Evolutionary conservation across 257 asterid genomes (phyloP), one percentile per base, ranked within the genome.

Genomic region (Capsicum chinense): DNA sequence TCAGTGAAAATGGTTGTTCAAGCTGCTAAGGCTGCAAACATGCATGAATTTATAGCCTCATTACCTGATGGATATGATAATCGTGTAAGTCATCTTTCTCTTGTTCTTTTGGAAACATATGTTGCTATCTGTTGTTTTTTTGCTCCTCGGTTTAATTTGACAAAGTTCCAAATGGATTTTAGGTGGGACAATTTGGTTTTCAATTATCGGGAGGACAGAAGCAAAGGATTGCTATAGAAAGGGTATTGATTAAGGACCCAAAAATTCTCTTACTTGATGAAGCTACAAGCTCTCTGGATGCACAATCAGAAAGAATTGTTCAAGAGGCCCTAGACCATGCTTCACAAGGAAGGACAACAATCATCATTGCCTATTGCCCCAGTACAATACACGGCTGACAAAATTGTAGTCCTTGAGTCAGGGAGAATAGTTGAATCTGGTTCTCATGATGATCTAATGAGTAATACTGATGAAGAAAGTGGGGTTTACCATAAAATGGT

Each of bases 191-290:
- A 83, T 91, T 85, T 84, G 98, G 98, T 6, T 66, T 89, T 56
- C 96, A 92, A 39, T 56, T 92, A 63, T 94, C 98, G 15, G 97
- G 98, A 59, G 98, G 98, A 7, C 96, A 94, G 81, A 94, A 93
- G 64, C 98, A 94, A 76, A 91, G 97, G 83, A 86, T 94, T 42
- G 96, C 97, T 14, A 94, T 94, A 57, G 97, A 97, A 14, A 90
- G 98, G 80, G 97, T 96, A 6, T 62, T 94, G 70, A 66, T 94
- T 35, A 92, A 87, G 79, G 90, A 90, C 81, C 98, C 98, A 5
- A 91, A 76, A 63, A 92, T 94, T 68, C 96, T 93, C 42, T 60
- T 94, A 54, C 95, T 94, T 16, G 98, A 94, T 79, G 98, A 94
- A 89, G 98, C 98, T 33, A 94, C 97, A 0, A 92, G 97, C 80